Evolutionary conservation across 2,329 filamentous ascomycete genomes (phyloP).

Genomic region (Pyrenochaeta sp.): DNA sequence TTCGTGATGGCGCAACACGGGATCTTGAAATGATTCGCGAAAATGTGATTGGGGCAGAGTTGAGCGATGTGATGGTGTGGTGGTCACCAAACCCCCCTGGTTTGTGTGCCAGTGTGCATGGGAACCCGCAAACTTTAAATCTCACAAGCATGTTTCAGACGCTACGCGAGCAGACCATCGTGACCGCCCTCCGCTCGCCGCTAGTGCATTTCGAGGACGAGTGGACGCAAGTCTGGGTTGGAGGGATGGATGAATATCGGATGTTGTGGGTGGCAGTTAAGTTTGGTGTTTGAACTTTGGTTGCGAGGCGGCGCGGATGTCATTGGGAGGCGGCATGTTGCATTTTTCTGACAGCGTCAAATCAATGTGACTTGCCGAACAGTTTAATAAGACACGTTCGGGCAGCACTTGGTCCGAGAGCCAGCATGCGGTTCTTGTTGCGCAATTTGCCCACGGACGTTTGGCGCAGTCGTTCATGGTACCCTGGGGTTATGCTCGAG

Average conservation of each 20-base stretch:
- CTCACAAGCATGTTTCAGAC: slow-evolving; percentile 31
- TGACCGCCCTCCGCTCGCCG: slow-evolving; percentile 11
- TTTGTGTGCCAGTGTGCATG: neutral
- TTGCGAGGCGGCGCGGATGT: neutral
- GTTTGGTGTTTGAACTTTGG: slow-evolving; percentile 6
- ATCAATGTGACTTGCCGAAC: neutral
- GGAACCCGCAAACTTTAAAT: slow-evolving; percentile 34
- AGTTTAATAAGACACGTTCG: slow-evolving; percentile 1
- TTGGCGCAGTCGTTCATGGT: slow-evolving; percentile 12
- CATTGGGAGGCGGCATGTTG: neutral
- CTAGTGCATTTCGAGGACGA: slow-evolving; percentile 12
- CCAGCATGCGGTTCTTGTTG: slow-evolving; percentile 21
- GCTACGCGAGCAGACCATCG: slow-evolving; percentile 7
- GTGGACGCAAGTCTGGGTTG: slow-evolving; percentile 17
- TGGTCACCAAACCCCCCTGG: slow-evolving; percentile 6
- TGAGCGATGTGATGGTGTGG: slow-evolving; percentile 7
- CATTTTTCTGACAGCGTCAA: neutral
- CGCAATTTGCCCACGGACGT: slow-evolving; percentile 33
- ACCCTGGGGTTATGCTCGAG: slow-evolving; percentile 9
- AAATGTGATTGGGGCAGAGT: slow-evolving; percentile 5
- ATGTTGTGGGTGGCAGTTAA: slow-evolving; percentile 1
- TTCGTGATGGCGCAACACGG: slow-evolving; percentile 23
- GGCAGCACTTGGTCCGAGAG: slow-evolving; percentile 9
- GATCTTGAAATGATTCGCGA: slow-evolving; percentile 13
- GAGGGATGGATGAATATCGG: slow-evolving; percentile 14